Conservation (phyloP, 2,329 filamentous ascomycete genomes). For the Teratosphaeria pseudoeucalypti region DNA sequence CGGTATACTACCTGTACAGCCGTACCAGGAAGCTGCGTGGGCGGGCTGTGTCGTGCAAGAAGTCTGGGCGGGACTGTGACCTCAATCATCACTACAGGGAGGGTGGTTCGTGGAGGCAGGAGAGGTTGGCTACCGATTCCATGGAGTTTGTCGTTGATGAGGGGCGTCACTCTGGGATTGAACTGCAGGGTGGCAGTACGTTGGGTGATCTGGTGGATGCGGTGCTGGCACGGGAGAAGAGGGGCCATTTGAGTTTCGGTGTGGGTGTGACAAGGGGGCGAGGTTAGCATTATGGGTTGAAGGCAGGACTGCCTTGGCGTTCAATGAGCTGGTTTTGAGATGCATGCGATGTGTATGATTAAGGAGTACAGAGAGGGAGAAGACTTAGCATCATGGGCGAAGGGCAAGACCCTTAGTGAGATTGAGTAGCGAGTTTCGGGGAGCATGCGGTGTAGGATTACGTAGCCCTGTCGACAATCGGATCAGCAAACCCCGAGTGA, state of each 20-base stretch:
- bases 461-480: no score
- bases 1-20: background rate
- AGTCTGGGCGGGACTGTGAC: background rate
- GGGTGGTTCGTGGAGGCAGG: background rate
- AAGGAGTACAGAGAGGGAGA: background rate
- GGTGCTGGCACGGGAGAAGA: background rate
- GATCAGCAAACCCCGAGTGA: no score
- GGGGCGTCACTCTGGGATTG: background rate
- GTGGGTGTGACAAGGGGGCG: background rate
- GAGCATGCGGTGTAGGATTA: no score
- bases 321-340: background rate
- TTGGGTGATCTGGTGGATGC: background rate
- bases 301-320: background rate
- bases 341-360: background rate
- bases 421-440: no score
- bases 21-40: background rate
- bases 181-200: background rate
- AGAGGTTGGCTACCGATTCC: background rate
- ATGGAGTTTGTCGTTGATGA: background rate
- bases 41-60: background rate
- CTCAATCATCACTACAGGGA: background rate
- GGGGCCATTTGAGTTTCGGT: background rate
- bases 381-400: no score
- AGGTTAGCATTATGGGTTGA: background rate
- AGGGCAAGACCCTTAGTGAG: no score